A percentile compares a stretch with the other conserved stretches of the same genome.
These are phyloP conservation scores for Sporisorium scitamineum DNA, from an alignment of 1,284 basidiomycete genomes.

Conservation along the genomic window DNA sequence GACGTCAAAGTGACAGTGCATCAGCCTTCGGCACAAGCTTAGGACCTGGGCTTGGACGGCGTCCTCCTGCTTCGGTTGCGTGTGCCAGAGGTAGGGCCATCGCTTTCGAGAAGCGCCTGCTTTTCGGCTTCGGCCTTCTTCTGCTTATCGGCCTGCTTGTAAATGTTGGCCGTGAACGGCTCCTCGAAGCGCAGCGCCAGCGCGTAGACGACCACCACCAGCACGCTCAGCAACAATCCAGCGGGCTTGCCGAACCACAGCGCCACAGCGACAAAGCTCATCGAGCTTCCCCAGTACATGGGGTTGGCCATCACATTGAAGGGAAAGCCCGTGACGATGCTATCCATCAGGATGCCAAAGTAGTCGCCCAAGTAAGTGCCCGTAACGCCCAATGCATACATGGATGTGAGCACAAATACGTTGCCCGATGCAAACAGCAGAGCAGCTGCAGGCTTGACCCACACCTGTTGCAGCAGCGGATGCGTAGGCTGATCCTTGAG, in stretches of 20 bases:
- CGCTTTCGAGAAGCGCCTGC: conserved; percentile 37
- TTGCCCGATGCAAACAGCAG: conserved; percentile 75
- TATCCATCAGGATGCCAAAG: conserved; percentile 97
- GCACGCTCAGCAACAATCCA: conserved; percentile 63
- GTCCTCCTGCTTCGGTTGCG: conserved; percentile 46
- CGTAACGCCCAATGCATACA: conserved; percentile 90
- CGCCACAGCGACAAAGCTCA: conserved; percentile 66
- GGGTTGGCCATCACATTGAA: conserved; percentile 94
- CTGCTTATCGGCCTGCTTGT: conserved; percentile 62
- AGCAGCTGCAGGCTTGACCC: conserved; percentile 76
- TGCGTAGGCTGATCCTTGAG: conserved; percentile 78
- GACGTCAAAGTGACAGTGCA: background rate
- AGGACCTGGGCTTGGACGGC: conserved; percentile 42
- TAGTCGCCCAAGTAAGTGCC: conserved; percentile 88
- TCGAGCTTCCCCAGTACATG: conserved; percentile 78
- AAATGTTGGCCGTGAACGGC: conserved; percentile 67
- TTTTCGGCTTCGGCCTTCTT: conserved; percentile 39
- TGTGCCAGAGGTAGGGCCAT: conserved; percentile 50
- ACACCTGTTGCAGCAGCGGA: conserved; percentile 73
- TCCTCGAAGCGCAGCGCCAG: conserved; percentile 65
- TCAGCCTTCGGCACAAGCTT: background rate
- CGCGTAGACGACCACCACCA: conserved; percentile 62
- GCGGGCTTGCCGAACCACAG: conserved; percentile 68
- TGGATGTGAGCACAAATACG: conserved; percentile 80
- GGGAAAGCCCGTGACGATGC: conserved; percentile 82